Evolutionary conservation across 2,329 filamentous ascomycete species (phyloP).

Genomic region (Penicillium freii): DNA sequence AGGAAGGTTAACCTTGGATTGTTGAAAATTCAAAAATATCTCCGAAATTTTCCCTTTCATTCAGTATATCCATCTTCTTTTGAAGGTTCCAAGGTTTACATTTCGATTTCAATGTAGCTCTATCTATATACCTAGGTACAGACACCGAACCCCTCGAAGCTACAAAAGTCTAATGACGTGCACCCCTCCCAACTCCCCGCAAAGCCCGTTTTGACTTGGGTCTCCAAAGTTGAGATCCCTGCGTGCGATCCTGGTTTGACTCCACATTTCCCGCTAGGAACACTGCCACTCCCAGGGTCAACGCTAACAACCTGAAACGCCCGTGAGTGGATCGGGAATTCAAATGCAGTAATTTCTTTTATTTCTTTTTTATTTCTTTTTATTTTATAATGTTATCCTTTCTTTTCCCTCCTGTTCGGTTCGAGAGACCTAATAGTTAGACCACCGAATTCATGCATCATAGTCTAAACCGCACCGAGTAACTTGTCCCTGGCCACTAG

Average conservation of each 20-base stretch:
- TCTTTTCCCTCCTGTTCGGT: constrained; percentile 1
- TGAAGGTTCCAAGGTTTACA: background rate
- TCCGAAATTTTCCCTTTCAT: background rate
- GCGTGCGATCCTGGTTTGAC: constrained; percentile 30
- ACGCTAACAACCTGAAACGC: constrained; percentile 36
- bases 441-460: background rate
- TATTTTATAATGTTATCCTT: background rate
- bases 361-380: background rate
- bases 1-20: constrained; percentile 4
- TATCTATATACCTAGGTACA: background rate
- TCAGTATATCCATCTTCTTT: background rate
- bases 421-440: background rate
- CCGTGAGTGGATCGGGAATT: constrained; percentile 8
- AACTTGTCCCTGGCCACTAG: background rate
- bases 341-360: background rate
- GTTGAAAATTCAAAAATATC: background rate
- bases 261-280: constrained; percentile 23
- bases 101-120: background rate
- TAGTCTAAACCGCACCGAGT: background rate
- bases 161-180: constrained; percentile 18
- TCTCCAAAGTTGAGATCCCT: constrained; percentile 25
- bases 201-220: constrained; percentile 26
- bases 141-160: background rate
- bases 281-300: constrained; percentile 34
- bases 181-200: constrained; percentile 23